Evolutionary conservation across 139 green algal genomes (phyloP), one percentile per base, ranked within the genome.

Genomic region (Chlamydomonas asymmetrica): DNA sequence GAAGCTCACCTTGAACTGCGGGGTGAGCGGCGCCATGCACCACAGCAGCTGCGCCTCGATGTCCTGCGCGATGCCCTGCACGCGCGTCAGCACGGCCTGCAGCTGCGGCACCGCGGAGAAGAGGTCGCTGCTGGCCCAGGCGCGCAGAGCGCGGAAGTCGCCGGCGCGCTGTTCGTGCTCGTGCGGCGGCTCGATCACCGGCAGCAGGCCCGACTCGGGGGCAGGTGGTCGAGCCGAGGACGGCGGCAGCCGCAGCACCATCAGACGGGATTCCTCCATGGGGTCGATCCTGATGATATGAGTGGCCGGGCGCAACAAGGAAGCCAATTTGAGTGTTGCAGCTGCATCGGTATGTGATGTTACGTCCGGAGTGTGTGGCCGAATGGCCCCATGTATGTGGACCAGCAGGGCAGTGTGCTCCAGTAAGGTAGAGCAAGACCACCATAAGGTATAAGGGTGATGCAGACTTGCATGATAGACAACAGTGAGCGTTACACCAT

Each of bases 41-140:
- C 79, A 81, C 71, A 91, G 84, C 40, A 83, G 67, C 43, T 85
- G 77, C 9, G 66, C 71, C 10, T 57, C 60, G 29, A 77, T 67
- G 25, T 69, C 29, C 0, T 66, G 9, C 18, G 64, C 80, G 16
- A 75, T 45, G 13, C 48, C 52, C 77, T 80, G 76, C 43, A 91
- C 56, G 29, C 49, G 4, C 49, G 75, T 25, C 40, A 80, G 45
- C 27, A 77, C 76, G 1, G 2, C 16, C 50, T 85, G 80, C 57
- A 83, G 73, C 43, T 65, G 32, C 2, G 69, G 54, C 59, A 85
- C 77, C 23, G 62, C 75, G 16, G 56, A 49, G 35, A 82, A 71
- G 35, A 87, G 31, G 39, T 78, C 71, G 25, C 56, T 62, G 32
- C 68, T 39, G n/a, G 69, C 63, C 74, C 79, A 84, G 6, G 54